phyloP scores from a whole-genome alignment of 352 stramenopile genomes.

The Globisporangium spiculum region DNA sequence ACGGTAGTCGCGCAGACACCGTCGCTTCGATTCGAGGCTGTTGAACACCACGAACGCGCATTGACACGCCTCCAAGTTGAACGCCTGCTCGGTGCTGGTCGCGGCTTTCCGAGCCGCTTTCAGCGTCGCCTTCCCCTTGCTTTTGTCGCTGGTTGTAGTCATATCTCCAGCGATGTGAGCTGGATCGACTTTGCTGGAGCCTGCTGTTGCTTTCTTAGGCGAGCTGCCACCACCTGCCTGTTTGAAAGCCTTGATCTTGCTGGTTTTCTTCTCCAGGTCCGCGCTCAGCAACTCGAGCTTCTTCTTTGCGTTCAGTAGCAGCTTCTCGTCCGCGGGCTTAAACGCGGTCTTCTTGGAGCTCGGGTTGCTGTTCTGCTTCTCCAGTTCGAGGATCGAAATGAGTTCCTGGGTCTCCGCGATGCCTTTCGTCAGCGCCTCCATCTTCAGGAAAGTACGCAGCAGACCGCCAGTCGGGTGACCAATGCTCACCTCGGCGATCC shows the following conservation, averaged over 20 bases:
- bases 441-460: constrained; percentile 64
- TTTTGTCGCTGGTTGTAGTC: neutral
- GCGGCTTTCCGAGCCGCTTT: constrained; percentile 25
- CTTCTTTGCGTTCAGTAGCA: constrained; percentile 32
- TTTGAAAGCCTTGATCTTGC: constrained; percentile 67
- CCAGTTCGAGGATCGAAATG: constrained; percentile 44
- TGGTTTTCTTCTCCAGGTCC: constrained; percentile 49
- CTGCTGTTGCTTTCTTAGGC: constrained; percentile 9
- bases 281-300: constrained; percentile 30
- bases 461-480: constrained; percentile 71
- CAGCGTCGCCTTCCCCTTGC: constrained; percentile 1
- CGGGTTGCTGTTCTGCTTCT: constrained; percentile 30
- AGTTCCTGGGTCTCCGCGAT: constrained; percentile 59
- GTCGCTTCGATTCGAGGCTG: constrained; percentile 70
- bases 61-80: constrained; percentile 61
- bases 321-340: constrained; percentile 31
- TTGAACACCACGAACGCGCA: constrained; percentile 89
- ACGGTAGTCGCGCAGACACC: constrained; percentile 79
- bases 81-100: constrained; percentile 32
- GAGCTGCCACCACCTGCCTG: constrained; percentile 14
- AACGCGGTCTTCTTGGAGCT: constrained; percentile 31
- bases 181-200: neutral
- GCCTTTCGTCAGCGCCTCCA: constrained; percentile 60
- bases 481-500: constrained; percentile 85
- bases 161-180: neutral